Conservation (phyloP, 2,329 filamentous ascomycete species). For the Colletotrichum sp. region DNA sequence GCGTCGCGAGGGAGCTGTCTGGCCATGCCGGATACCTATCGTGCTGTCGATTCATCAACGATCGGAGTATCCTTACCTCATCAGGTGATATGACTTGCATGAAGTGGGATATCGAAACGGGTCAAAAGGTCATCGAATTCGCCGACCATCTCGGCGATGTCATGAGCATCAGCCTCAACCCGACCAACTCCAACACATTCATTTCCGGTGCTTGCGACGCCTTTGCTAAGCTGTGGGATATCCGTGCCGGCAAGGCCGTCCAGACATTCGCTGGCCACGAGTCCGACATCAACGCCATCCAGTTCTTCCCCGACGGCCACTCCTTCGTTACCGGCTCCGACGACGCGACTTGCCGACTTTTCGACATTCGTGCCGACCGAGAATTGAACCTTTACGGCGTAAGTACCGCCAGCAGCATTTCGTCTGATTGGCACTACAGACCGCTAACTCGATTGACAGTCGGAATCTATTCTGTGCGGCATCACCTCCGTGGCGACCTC, state of each 20-base stretch:
- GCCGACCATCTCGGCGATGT: conserved; percentile 98
- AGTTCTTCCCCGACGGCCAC: conserved; percentile 99
- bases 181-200: conserved; percentile 98
- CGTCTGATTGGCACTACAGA: too few relatives aligned
- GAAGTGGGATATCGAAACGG: conserved; percentile 99
- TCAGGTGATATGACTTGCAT: conserved; percentile 99
- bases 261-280: conserved; percentile 99
- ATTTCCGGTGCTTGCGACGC: conserved; percentile 99
- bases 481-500: conserved; percentile 99
- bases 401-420: conserved; percentile 38
- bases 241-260: conserved; percentile 95
- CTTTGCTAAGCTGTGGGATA: conserved; percentile 99
- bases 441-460: conserved; percentile 58
- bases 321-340: conserved; percentile 98
- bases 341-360: conserved; percentile 94
- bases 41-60: conserved; percentile 98
- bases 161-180: conserved; percentile 99
- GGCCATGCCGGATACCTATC: conserved; percentile 97
- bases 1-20: conserved; percentile 93
- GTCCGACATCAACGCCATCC: conserved; percentile 98
- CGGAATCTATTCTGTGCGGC: conserved; percentile 94
- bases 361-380: conserved; percentile 95
- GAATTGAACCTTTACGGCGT: conserved; percentile 73
- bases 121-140: conserved; percentile 96
- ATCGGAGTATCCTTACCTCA: conserved; percentile 95